phyloP scores from a whole-genome alignment of 1,139 yeast species.

The Candida albicans region DNA sequence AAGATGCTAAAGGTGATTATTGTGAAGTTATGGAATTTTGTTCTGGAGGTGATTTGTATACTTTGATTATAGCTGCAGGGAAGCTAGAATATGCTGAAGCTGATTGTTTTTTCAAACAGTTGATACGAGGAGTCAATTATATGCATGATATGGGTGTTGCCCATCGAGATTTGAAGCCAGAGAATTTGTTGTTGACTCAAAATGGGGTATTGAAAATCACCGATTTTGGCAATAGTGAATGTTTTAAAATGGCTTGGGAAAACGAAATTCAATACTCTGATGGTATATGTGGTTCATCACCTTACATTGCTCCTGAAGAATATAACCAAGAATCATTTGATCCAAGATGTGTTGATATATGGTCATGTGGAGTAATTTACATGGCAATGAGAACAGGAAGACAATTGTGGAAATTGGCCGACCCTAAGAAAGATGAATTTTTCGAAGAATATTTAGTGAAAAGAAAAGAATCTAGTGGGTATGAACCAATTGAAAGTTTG shows the following conservation, averaged over 20 bases:
- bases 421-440: conserved; percentile 72
- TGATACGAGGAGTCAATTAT: conserved; percentile 86
- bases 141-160: conserved; percentile 98
- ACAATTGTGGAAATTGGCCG: conserved; percentile 88
- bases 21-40: conserved; percentile 98
- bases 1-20: conserved; percentile 89
- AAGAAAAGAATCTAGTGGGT: conserved; percentile 79
- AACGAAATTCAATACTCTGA: conserved; percentile 75
- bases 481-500: conserved; percentile 83
- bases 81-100: conserved; percentile 85
- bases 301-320: conserved; percentile 97
- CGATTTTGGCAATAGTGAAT: conserved; percentile 95
- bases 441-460: conserved; percentile 70
- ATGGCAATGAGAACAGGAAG: conserved; percentile 99
- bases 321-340: conserved; percentile 75
- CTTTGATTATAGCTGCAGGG: conserved; percentile 81
- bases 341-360: conserved; percentile 87
- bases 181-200: conserved; percentile 77
- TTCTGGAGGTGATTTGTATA: conserved; percentile 90
- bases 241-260: conserved; percentile 98
- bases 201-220: conserved; percentile 83
- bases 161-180: conserved; percentile 94
- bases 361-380: conserved; percentile 96
- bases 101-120: conserved; percentile 92
- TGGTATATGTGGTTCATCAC: conserved; percentile 87